Base-by-base conservation (phyloP, 768 basidiomycete genomes). In the Cyclocybe cylindracea region DNA sequence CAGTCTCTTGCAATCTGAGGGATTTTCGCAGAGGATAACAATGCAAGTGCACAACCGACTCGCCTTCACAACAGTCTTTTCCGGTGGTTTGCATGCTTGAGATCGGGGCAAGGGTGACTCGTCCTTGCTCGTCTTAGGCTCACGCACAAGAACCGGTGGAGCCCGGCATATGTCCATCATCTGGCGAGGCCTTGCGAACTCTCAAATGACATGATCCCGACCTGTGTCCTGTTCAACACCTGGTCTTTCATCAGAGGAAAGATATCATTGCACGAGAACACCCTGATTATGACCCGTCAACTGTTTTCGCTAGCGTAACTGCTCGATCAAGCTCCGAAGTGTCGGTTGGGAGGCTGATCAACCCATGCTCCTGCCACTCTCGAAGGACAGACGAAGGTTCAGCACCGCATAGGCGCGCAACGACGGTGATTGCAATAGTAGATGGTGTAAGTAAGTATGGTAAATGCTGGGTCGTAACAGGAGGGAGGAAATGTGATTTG, bases 161-260 rank as follows among this genome's bases (percentile, higher is more conserved):
- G 37, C 49, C 52, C 43, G 55, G 55, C 58, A 60, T 55, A 60
- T 60, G 58, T 49, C 56, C 48, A 50, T 24, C 42, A 34, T 40
- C 48, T 42, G 44, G 35, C 39, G 14, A 39, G 49, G 35, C 35
- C 39, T 50, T 48, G 48, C 46, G 40, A 48, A 48, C 46, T 18
- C 46, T 40, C 32, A 45, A 54, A 49, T 46, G 55, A 46, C 41
- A 51, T 44, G 16, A 37, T 47, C 48, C 33, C 36, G 34, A 13
- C 46, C 36, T 41, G 41, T 58, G 57, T 52, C 51, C 52, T 52
- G 54, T 47, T 50, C 42, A 39, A 18, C 38, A 33, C 47, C 42
- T 42, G 39, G 37, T 9, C 18, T 10, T 16, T 33, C 16, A 31
- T 10, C 10, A 46, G 16, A 36, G 10, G 31, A 24, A 43, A 24